These are phyloP conservation scores for Diddensiella santjacobensis DNA, from an alignment of 805 yeast species.

Conservation along the genomic window DNA sequence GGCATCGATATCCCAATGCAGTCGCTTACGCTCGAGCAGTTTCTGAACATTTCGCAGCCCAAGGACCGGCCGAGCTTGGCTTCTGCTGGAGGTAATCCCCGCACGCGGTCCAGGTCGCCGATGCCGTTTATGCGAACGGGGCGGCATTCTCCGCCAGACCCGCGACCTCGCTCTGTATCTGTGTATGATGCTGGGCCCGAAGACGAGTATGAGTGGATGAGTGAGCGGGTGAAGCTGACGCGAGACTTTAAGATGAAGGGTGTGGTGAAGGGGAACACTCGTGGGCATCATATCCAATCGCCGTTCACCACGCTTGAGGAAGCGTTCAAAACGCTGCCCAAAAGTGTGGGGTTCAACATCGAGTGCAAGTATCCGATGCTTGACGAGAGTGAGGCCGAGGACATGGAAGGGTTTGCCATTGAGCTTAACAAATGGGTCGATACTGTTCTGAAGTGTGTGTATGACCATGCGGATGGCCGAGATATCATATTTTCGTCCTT, in stretches of 20 bases:
- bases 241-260: conserved; percentile 82
- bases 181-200: conserved; percentile 36
- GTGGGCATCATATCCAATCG: conserved; percentile 88
- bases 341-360: conserved; percentile 84
- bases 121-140: neutral
- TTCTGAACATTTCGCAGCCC: conserved; percentile 31
- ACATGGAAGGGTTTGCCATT: conserved; percentile 77
- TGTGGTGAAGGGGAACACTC: conserved; percentile 86
- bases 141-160: conserved; percentile 16
- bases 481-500: conserved; percentile 89
- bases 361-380: conserved; percentile 95
- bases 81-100: neutral
- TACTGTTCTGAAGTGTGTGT: conserved; percentile 74
- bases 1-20: conserved; percentile 98
- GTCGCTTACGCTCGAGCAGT: conserved; percentile 83
- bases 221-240: conserved; percentile 77
- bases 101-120: neutral
- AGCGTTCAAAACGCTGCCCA: conserved; percentile 75
- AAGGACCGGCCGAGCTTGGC: neutral
- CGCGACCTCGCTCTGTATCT: conserved; percentile 39
- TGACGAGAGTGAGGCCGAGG: conserved; percentile 86
- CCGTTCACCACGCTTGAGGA: conserved; percentile 86
- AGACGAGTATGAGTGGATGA: conserved; percentile 32
- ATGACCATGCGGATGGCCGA: conserved; percentile 71
- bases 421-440: conserved; percentile 88